Conservation (phyloP, 1,284 basidiomycete species). For the Abortiporus biennis region DNA sequence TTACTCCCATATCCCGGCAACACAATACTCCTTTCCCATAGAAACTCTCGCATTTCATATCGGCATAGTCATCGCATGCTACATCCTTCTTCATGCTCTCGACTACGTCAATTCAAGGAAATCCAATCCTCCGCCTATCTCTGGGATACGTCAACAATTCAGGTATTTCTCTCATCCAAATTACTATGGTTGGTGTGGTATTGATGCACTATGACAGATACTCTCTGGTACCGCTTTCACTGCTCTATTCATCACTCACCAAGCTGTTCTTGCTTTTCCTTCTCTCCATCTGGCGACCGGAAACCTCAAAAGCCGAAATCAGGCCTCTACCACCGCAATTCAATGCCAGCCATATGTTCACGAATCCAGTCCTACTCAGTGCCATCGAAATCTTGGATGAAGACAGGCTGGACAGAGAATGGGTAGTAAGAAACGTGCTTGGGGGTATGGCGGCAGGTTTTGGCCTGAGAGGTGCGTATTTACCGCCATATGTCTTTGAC, state of each 20-base stretch:
- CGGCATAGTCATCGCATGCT: conserved; percentile 56
- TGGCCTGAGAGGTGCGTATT: conserved; percentile 48
- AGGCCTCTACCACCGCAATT: conserved; percentile 13
- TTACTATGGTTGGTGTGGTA: no score
- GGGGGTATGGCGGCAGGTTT: conserved; percentile 82
- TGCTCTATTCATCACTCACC: conserved; percentile 83
- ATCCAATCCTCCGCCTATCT: conserved; percentile 19
- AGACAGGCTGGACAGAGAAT: conserved; percentile 70
- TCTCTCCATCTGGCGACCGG: conserved; percentile 78
- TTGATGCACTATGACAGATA: conserved; percentile 51
- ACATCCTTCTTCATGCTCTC: conserved; percentile 38
- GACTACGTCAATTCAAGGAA: conserved; percentile 24
- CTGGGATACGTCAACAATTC: conserved; percentile 60
- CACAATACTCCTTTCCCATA: conserved; percentile 20
- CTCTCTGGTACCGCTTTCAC: conserved; percentile 70
- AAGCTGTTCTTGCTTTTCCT: conserved; percentile 83
- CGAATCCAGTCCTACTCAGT: conserved; percentile 27
- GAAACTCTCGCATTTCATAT: conserved; percentile 70
- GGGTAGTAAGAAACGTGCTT: conserved; percentile 79
- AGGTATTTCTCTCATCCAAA: conserved; percentile 27
- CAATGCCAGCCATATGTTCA: conserved; percentile 21
- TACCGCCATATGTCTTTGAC: no score
- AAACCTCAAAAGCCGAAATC: conserved; percentile 15
- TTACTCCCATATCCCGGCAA: not conserved
- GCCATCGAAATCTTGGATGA: conserved; percentile 54